Evolutionary conservation across 2,329 filamentous ascomycete genomes (phyloP), one percentile per base, ranked within the genome.

Genomic region (Curvularia hawaiiensis): DNA sequence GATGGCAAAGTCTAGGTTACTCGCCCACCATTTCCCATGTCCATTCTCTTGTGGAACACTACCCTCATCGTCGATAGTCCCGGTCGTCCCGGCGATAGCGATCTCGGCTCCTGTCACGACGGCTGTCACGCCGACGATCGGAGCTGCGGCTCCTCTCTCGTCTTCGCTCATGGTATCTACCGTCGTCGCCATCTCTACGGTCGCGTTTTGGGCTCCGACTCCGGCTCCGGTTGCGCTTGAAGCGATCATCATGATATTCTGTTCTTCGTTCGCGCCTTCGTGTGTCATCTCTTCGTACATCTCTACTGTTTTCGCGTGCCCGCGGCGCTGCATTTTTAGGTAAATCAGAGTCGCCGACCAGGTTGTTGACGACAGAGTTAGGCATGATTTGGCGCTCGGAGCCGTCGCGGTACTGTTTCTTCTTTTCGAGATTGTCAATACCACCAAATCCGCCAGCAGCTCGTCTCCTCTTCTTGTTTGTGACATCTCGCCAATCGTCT

Each of bases 351-450:
- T 75, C 73, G 20, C 66, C 66, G 5, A 75, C 67, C 9, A 75
- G 66, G 7, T 65, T 71, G 50, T 73, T 66, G 54, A 72, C 68
- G 4, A 72, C 71, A 9, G 72, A 71, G 47, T 76, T 70, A 1
- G 65, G 69, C 20, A 69, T 71, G 31, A 70, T 66, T 14, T 72
- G 63, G 24, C 72, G 67, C 4, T 66, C 67, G 24, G 62, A 52
- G 22, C 68, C 68, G 26, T 70, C 70, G 16, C 74, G 73, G 73
- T 98, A 99, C 68, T 98, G 95, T 56, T 90, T 86, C 78, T 91
- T 90, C 82, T 92, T 95, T 79, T 98, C 93, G 57, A 99, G 80
- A 61, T 90, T 89, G 55, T 88, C 86, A 31, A 98, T 91, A 56
- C 95, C 95, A 64, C 95, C 95, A 80, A 96, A 99, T 7, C 95